Evolutionary conservation across 1,284 basidiomycete genomes (phyloP), one percentile per base, ranked within the genome.

Genomic region (Porogramme epimiltina): DNA sequence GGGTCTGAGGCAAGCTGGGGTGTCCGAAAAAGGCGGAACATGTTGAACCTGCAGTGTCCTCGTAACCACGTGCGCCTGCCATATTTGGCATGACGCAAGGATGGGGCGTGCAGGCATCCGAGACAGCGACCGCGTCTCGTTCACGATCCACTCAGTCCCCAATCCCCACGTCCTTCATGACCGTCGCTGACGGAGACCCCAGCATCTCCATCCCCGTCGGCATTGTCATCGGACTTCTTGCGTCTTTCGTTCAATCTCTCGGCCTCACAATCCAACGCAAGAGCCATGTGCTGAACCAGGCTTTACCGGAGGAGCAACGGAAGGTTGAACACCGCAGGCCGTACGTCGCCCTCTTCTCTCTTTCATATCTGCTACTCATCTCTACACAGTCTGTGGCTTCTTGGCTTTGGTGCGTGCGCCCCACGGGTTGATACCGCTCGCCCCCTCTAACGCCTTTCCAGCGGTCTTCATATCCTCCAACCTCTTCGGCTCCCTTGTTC

Each of bases 191-290:
- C 5, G 55, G 45, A 55, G 59, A 61, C 58, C 52, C 63, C 20
- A 56, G 58, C 42, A 73, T 83, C 52, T 77, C 81, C 41, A 79
- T 85, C 49, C 75, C 76, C 16, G 70, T 75, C 23, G 84, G 82
- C 19, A 85, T 89, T 57, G 67, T 75, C 25, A 77, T 96, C 54
- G 95, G 95, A 26, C 81, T 98, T 25, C 66, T 94, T 15, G 91
- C 93, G 22, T 94, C 91, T 24, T 95, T 93, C 67, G 78, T 98
- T 22, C 95, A 98, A 71, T 93, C 90, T 23, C 78, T 97, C 2
- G 93, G 95, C 16, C 80, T 98, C 34, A 97, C 95, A 24, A 88
- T 98, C 55, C 95, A 98, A 69, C 85, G 95, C 58, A 95, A 96
- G 76, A 95, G 92, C 62, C 95, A 98, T 78, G 82, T 98, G 34